Evolutionary conservation across 129 eudicot genomes (phyloP).

Genomic region (Pulicaria dysenterica): DNA sequence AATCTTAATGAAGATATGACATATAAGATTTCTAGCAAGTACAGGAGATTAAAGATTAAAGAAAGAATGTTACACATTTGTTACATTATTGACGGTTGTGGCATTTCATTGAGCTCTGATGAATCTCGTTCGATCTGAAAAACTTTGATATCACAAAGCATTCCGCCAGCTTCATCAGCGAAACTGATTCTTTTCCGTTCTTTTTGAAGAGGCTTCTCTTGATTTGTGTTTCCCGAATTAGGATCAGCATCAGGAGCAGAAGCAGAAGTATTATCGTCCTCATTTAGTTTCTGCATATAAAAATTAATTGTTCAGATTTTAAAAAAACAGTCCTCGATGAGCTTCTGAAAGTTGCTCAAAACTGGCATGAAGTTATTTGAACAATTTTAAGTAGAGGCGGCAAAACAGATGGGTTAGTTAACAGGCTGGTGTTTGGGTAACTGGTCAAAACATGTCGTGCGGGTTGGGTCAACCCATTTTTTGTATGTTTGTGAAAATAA

Average conservation of each 20-base stretch:
- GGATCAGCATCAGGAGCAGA: slow-evolving; percentile 7
- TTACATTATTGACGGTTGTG: too few relatives aligned
- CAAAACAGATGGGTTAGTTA: not conserved
- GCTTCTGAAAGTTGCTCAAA: not conserved
- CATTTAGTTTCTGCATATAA: slow-evolving; percentile 50
- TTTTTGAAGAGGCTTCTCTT: slow-evolving; percentile 34
- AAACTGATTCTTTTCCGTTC: slow-evolving; percentile 63
- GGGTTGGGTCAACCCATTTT: not conserved
- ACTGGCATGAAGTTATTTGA: not conserved
- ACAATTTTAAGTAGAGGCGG: not conserved
- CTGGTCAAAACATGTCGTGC: not conserved
- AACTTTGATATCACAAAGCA: slow-evolving; percentile 68
- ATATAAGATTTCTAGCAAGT: too few relatives aligned
- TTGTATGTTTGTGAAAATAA: not conserved
- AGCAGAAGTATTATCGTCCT: slow-evolving; percentile 27
- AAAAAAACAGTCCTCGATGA: not conserved
- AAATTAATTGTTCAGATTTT: not conserved
- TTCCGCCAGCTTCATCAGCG: slow-evolving; percentile 96
- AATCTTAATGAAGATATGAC: too few relatives aligned
- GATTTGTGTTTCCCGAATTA: slow-evolving; percentile 27
- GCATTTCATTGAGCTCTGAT: not conserved
- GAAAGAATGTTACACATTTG: too few relatives aligned
- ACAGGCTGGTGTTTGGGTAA: not conserved
- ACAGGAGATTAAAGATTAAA: too few relatives aligned
- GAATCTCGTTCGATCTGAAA: slow-evolving; percentile 40